A percentile compares a stretch with the other conserved stretches of the same genome.
Evolutionary conservation across 2,329 filamentous ascomycete species (phyloP).

Genomic region (Cadophora malorum): DNA sequence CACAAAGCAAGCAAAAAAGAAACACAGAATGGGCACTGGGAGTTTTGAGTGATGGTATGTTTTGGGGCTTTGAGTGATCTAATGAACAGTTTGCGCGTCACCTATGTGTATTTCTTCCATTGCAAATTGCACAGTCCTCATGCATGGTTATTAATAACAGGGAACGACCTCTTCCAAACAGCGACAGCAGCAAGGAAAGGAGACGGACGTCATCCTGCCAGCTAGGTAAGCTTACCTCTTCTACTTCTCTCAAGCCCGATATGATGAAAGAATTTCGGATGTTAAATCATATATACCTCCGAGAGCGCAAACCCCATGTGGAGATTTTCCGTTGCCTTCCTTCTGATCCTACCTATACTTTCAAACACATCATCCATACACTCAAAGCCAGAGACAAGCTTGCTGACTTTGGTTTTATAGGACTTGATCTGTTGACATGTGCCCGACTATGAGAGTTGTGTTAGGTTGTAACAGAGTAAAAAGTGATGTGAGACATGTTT

Average conservation of each 20-base stretch:
- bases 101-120: background rate
- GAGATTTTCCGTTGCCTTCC: conserved; percentile 99
- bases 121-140: background rate
- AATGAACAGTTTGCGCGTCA: conserved; percentile 7
- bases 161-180: background rate
- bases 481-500: no score
- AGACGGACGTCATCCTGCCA: background rate
- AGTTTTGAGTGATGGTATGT: conserved; percentile 18
- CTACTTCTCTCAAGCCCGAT: conserved; percentile 29
- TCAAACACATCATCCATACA: background rate
- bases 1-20: conserved; percentile 35
- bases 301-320: conserved; percentile 93
- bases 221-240: background rate
- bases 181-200: background rate
- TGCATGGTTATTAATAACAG: background rate
- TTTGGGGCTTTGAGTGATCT: conserved; percentile 15
- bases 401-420: conserved; percentile 3
- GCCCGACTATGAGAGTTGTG: background rate
- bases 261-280: conserved; percentile 98
- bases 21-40: conserved; percentile 1
- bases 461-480: background rate
- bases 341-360: conserved; percentile 72
- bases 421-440: background rate
- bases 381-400: background rate
- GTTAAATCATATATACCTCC: conserved; percentile 85